Evolutionary conservation across 2,329 filamentous ascomycete species (phyloP).

Genomic region (Dactylellina haptotyla): DNA sequence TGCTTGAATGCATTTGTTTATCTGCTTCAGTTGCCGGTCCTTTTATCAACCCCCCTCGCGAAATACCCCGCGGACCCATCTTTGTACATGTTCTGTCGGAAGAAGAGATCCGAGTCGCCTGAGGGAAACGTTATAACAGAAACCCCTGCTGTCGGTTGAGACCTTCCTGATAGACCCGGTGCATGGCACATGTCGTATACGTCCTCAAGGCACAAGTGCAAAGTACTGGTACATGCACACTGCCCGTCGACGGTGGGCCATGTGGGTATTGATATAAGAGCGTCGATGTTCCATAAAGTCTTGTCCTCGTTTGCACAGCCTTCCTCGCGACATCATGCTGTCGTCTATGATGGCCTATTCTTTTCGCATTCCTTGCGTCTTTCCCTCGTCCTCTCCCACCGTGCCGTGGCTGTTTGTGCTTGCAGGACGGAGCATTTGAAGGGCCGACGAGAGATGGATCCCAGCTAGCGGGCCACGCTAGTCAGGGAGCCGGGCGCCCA

Average conservation of each 20-base stretch:
- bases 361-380: constrained; percentile 25
- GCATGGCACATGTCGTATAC: too few species aligned
- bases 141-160: too few species aligned
- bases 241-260: too few species aligned
- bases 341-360: constrained; percentile 12
- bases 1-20: too few species aligned
- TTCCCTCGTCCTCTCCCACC: not conserved
- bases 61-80: constrained; percentile 28
- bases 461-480: constrained; percentile 27
- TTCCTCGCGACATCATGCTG: constrained; percentile 20
- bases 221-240: too few species aligned
- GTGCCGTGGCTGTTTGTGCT: not conserved
- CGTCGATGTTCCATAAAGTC: not conserved
- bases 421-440: constrained; percentile 24
- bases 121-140: too few species aligned
- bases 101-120: not conserved
- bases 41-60: not conserved
- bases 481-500: constrained; percentile 32
- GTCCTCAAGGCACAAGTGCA: too few species aligned
- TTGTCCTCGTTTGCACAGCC: constrained; percentile 52
- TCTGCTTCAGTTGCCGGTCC: too few species aligned
- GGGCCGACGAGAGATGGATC: constrained; percentile 11
- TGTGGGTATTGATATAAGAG: too few species aligned
- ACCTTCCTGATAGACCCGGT: too few species aligned
- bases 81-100: too few species aligned